A percentile compares a stretch with the other conserved stretches of the same genome.
Conservation (phyloP, 805 yeast genomes). For the Kodamaea sagamina region DNA sequence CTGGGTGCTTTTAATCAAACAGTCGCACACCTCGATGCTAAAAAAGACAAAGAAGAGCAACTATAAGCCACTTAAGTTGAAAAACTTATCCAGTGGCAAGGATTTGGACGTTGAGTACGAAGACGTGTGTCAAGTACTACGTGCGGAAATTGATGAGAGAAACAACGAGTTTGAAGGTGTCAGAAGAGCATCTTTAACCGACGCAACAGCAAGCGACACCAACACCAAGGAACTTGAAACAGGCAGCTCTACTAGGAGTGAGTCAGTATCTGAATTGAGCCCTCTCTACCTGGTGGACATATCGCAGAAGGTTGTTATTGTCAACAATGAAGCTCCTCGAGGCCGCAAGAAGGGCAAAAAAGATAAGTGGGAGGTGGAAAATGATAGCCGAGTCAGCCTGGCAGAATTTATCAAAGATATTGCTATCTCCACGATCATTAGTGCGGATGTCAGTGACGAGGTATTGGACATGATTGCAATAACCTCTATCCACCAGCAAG, state of each 20-base stretch:
- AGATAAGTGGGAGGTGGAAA: constrained; percentile 77
- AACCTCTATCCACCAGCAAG: constrained; percentile 72
- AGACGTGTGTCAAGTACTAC: constrained; percentile 52
- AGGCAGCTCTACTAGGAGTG: constrained; percentile 26
- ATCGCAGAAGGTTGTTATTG: constrained; percentile 60
- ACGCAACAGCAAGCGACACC: neutral
- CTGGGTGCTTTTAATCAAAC: constrained; percentile 78
- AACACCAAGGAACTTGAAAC: constrained; percentile 15
- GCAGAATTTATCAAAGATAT: constrained; percentile 54
- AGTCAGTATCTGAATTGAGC: constrained; percentile 15
- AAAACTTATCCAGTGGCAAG: constrained; percentile 55
- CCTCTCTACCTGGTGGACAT: constrained; percentile 27
- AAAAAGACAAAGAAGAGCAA: constrained; percentile 39
- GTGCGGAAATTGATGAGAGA: constrained; percentile 29
- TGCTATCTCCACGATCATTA: constrained; percentile 68
- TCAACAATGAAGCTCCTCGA: constrained; percentile 79
- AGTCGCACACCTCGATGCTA: constrained; percentile 49
- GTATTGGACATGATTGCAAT: constrained; percentile 79
- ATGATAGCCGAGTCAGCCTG: constrained; percentile 65
- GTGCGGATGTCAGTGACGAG: constrained; percentile 81
- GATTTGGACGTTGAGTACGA: constrained; percentile 75
- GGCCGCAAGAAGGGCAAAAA: constrained; percentile 74
- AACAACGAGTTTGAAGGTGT: constrained; percentile 16
- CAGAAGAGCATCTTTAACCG: neutral
- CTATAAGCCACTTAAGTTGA: constrained; percentile 76